These are phyloP conservation scores for Colletotrichum sp. DNA, from an alignment of 2,329 filamentous ascomycete genomes.

Conservation along the genomic window DNA sequence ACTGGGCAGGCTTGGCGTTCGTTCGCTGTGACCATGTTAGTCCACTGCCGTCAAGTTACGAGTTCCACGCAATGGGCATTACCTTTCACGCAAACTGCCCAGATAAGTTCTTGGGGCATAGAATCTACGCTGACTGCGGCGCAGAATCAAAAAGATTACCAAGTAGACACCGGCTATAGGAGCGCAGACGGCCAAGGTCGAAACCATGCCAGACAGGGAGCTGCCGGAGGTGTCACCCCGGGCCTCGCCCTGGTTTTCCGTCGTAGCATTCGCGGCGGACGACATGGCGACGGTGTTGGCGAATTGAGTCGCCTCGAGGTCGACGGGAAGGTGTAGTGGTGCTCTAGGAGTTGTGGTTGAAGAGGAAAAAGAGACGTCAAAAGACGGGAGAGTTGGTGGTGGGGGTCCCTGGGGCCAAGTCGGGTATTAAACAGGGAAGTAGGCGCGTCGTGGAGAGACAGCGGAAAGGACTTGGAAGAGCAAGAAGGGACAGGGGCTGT, in stretches of 20 bases:
- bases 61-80: background rate
- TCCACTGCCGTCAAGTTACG: too few relatives aligned
- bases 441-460: background rate
- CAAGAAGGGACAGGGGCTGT: background rate
- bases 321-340: background rate
- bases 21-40: slow-evolving; percentile 46
- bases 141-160: slow-evolving; percentile 48
- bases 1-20: slow-evolving; percentile 59
- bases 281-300: slow-evolving; percentile 5
- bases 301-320: background rate
- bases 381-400: background rate
- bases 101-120: slow-evolving; percentile 58
- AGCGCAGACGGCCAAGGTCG: slow-evolving; percentile 59
- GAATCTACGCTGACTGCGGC: slow-evolving; percentile 49
- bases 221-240: background rate
- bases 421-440: slow-evolving; percentile 17
- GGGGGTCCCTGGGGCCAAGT: slow-evolving; percentile 9
- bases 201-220: slow-evolving; percentile 38
- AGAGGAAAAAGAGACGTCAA: background rate
- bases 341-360: background rate
- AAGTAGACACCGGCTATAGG: slow-evolving; percentile 49
- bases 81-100: slow-evolving; percentile 49
- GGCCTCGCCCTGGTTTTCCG: background rate
- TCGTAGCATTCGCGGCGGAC: background rate
- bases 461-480: background rate